Evolutionary conservation across 148 eudicot species (phyloP).

Genomic region (Rhododendron ovatum): DNA sequence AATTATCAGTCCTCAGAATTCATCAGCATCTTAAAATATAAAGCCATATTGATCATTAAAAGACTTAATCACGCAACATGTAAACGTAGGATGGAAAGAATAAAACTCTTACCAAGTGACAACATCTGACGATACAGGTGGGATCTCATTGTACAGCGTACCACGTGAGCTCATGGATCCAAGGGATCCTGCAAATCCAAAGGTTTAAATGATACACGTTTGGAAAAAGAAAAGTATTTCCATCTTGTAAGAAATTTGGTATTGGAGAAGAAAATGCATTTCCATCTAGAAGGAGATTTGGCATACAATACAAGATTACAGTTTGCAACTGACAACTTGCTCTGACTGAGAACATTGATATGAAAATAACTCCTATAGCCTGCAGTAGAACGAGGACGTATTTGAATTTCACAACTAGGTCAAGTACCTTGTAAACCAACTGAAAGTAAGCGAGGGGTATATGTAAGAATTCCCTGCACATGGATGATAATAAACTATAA

Average conservation of each 20-base stretch:
- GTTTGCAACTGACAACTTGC: background rate
- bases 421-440: constrained; percentile 67
- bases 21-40: background rate
- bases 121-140: constrained; percentile 34
- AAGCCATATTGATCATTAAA: background rate
- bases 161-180: constrained; percentile 85
- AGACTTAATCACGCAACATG: background rate
- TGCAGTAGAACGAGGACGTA: background rate
- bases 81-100: background rate
- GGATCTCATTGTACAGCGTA: constrained; percentile 63
- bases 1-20: background rate
- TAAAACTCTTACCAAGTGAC: constrained; percentile 63
- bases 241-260: background rate
- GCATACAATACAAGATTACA: background rate
- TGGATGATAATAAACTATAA: constrained; percentile 7
- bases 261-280: background rate
- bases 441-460: constrained; percentile 84
- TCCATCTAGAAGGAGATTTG: background rate
- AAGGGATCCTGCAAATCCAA: constrained; percentile 56
- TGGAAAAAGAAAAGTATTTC: constrained; percentile 6
- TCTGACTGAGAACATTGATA: background rate
- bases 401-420: background rate
- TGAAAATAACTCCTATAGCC: background rate
- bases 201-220: background rate
- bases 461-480: constrained; percentile 77